Evolutionary conservation across 371 early-diverging fungal genomes (phyloP), one percentile per base, ranked within the genome.

Genomic region (Neoconidiobolus thromboides): DNA sequence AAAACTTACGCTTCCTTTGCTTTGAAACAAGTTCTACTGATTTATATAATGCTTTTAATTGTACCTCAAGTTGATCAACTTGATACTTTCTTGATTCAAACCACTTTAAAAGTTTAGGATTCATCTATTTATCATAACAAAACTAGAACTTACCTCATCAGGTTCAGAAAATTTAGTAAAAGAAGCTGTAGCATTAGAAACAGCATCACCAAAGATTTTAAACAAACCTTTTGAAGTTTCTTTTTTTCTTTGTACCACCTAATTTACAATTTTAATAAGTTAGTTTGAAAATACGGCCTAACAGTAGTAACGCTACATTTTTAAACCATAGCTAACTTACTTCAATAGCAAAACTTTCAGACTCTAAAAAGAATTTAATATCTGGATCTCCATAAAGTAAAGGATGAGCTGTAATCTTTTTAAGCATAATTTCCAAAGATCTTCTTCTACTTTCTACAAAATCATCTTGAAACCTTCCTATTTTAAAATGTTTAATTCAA

Each of bases 401-500:
- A 0, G 89, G 90, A 67, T 96, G 96, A 2, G 78, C 71, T 7
- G 81, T 80, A 48, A 91, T 83, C 65, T 87, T 87, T 43, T 74
- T 70, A 40, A 94, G 64, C 70, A 89, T 87, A 59, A 82, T 74
- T 67, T 94, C 91, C 14, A 96, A 73, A 0, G 84, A 89, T 42
- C 79, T 72, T 3, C 94, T 77, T 15, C 97, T 76, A 41, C 78
- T 77, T 67, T 93, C 93, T 6, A 96, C 85, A 79, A 96, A 96
- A 59, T 91, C 93, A 60, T 92, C 89, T 68, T 90, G 87, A 63
- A 96, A 96, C 10, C 97, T 82, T 5, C 94, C 90, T 77, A 65
- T 3, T 55, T 5, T 5, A 15, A 57, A 41, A 15, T 37, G 39
- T 38, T 41, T 9, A 6, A 46, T 47, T 63, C 2, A 63, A 3